Evolutionary conservation across 306 rosid species (phyloP).

Genomic region (Corylus avellana): DNA sequence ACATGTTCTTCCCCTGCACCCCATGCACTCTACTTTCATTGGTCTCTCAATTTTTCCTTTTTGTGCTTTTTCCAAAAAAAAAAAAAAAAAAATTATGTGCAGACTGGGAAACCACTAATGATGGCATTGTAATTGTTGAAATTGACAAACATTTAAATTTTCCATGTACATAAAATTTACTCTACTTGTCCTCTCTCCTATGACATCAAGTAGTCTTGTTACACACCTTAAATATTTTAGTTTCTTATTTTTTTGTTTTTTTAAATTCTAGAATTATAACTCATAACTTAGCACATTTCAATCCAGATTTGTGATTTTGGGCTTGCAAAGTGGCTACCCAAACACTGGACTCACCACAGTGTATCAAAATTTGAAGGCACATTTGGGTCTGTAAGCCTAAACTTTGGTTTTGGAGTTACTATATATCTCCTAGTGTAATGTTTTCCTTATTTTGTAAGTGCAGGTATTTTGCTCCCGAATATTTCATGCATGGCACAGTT

Average conservation of each 20-base stretch:
- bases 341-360: slow-evolving; percentile 60
- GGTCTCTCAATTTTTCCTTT: neutral
- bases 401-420: neutral
- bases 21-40: neutral
- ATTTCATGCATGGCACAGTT: slow-evolving; percentile 74
- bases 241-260: neutral
- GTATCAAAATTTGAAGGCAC: slow-evolving; percentile 86
- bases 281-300: slow-evolving; percentile 24
- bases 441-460: slow-evolving; percentile 18
- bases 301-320: slow-evolving; percentile 93
- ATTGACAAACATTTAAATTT: neutral
- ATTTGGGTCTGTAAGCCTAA: slow-evolving; percentile 53
- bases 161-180: neutral
- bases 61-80: neutral
- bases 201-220: neutral
- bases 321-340: slow-evolving; percentile 86
- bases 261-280: neutral
- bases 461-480: slow-evolving; percentile 93
- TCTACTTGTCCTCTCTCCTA: neutral
- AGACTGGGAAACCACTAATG: neutral
- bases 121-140: neutral
- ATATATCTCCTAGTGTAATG: neutral
- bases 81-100: too few species aligned
- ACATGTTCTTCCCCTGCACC: neutral
- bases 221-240: neutral